These are phyloP conservation scores for Colletotrichum sp. DNA, from an alignment of 2,329 filamentous ascomycete genomes.

Conservation along the genomic window DNA sequence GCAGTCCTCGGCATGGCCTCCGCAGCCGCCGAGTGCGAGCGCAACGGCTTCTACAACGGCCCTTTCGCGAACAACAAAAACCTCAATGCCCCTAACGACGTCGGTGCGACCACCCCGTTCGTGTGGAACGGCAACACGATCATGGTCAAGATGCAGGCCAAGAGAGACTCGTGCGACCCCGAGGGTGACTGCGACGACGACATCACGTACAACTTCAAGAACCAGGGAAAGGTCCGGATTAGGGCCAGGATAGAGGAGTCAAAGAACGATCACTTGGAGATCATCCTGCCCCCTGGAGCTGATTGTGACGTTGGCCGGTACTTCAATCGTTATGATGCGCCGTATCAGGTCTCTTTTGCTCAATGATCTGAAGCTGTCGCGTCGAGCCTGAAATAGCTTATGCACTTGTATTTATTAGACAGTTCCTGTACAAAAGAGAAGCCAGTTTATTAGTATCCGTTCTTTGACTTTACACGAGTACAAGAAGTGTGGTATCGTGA, in stretches of 20 bases:
- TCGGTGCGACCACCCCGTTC: background rate
- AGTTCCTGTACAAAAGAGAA: background rate
- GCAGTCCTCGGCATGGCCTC: background rate
- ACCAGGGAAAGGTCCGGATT: background rate
- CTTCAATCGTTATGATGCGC: background rate
- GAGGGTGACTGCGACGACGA: background rate
- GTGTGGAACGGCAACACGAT: background rate
- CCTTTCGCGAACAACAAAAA: background rate
- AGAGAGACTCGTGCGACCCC: background rate
- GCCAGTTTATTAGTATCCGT: accelerated
- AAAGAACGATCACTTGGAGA: background rate
- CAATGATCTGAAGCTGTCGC: background rate
- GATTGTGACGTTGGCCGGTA: background rate
- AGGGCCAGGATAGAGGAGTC: background rate
- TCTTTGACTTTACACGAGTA: accelerated
- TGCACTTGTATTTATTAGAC: background rate
- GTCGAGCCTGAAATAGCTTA: background rate
- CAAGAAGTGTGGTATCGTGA: accelerated
- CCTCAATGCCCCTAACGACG: background rate
- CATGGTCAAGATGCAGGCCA: background rate
- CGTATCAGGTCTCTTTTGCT: background rate
- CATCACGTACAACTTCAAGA: background rate
- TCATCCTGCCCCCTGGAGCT: background rate
- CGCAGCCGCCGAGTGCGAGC: background rate
- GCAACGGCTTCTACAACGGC: background rate